These are phyloP conservation scores for Fraxinus anomala DNA, from an alignment of 257 asterid genomes.

Conservation along the genomic window DNA sequence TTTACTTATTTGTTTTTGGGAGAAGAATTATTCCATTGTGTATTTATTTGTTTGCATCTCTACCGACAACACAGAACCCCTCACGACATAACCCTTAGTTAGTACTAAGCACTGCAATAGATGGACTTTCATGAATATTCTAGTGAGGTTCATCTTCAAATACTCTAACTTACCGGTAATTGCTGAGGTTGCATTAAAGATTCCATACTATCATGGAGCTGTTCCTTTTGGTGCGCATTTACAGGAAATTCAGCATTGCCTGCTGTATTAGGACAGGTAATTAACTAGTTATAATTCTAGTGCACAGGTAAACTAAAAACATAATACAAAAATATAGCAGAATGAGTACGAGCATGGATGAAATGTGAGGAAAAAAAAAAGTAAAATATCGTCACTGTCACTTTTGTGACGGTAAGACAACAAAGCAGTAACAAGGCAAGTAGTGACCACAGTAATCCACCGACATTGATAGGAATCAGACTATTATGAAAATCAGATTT, in stretches of 20 bases:
- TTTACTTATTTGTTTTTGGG: too few relatives aligned
- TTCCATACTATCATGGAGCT: conserved; percentile 63
- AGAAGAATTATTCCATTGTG: too few relatives aligned
- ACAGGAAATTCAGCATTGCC: conserved; percentile 59
- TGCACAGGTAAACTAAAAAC: conserved; percentile 13
- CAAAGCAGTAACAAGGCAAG: conserved; percentile 9
- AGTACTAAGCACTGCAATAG: not conserved
- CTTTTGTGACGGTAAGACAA: conserved; percentile 2
- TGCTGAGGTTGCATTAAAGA: conserved; percentile 78
- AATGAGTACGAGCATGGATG: not conserved
- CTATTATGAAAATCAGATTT: conserved; percentile 1
- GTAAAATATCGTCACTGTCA: conserved; percentile 6
- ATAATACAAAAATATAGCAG: not conserved
- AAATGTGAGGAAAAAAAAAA: not conserved
- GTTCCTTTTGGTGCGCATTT: conserved; percentile 71
- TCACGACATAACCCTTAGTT: too few relatives aligned
- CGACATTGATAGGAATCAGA: conserved; percentile 1
- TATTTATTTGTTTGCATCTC: too few relatives aligned
- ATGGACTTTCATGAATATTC: conserved; percentile 21
- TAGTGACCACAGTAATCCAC: not conserved
- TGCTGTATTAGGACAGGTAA: conserved; percentile 43
- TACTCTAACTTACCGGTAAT: conserved; percentile 56
- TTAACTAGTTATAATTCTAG: conserved; percentile 31
- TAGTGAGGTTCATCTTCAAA: conserved; percentile 21
- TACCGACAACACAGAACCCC: too few relatives aligned